Conservation (phyloP, 257 asterid species). For the Fraxinus quadrangulata region DNA sequence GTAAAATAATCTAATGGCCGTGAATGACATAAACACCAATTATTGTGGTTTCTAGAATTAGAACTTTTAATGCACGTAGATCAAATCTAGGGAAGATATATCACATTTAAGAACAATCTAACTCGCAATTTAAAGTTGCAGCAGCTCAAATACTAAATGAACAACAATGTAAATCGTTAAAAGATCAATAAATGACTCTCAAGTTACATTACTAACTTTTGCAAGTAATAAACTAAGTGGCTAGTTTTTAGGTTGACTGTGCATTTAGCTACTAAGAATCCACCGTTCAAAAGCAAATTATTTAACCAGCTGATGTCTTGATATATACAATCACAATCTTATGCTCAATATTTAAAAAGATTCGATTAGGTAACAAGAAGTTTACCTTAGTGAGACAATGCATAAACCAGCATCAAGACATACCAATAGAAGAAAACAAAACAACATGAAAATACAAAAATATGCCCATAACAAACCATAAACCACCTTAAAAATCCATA, state of each 20-base stretch:
- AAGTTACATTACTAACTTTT: not conserved
- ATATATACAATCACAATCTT: not conserved
- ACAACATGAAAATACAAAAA: not conserved
- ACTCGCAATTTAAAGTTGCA: not conserved
- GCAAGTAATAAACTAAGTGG: not conserved
- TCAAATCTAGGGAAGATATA: not conserved
- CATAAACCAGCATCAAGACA: not conserved
- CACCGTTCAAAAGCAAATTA: not conserved
- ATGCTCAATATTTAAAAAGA: not conserved
- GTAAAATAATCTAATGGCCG: not conserved
- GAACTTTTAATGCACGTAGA: not conserved
- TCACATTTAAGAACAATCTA: not conserved
- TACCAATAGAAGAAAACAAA: conserved; percentile 11
- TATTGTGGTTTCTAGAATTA: not conserved
- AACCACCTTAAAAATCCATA: not conserved
- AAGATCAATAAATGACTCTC: not conserved
- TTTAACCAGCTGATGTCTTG: not conserved
- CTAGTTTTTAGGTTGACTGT: not conserved
- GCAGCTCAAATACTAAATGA: not conserved
- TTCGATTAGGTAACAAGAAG: not conserved
- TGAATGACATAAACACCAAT: not conserved
- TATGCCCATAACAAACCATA: not conserved
- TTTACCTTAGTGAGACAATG: not conserved
- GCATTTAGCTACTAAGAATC: not conserved
- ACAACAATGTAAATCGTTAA: not conserved